Percentiles rank a stretch among this genome's conserved stretches.
Evolutionary conservation across 1,284 basidiomycete genomes (phyloP).

Genomic region (Puccinia brachypodii): DNA sequence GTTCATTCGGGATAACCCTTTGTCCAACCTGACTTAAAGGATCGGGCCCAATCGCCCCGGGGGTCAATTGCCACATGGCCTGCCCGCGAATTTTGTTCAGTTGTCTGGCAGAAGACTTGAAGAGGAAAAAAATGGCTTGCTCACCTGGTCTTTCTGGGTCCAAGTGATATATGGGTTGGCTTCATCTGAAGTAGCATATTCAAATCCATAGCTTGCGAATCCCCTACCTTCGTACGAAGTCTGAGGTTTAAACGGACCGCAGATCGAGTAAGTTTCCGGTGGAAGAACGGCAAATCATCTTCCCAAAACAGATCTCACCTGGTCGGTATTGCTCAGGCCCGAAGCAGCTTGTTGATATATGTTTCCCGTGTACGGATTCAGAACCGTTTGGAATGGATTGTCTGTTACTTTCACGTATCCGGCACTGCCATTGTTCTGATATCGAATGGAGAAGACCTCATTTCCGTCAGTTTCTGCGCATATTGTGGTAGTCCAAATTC

Average conservation of each 20-base stretch:
- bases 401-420: conserved; percentile 43
- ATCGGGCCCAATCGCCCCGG: conserved; percentile 72
- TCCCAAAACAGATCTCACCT: conserved; percentile 20
- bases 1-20: conserved; percentile 77
- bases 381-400: conserved; percentile 46
- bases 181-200: conserved; percentile 57
- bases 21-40: conserved; percentile 67
- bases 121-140: conserved; percentile 52
- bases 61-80: conserved; percentile 74
- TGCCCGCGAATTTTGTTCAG: conserved; percentile 65
- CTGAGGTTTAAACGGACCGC: background rate
- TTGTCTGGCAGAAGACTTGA: conserved; percentile 66
- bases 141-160: conserved; percentile 46
- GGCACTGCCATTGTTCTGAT: conserved; percentile 35
- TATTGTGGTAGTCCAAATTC: background rate
- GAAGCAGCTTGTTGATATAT: conserved; percentile 56
- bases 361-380: conserved; percentile 55
- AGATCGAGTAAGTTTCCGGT: conserved; percentile 45
- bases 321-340: conserved; percentile 53
- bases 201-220: conserved; percentile 66
- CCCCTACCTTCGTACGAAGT: conserved; percentile 59
- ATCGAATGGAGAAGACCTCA: conserved; percentile 49
- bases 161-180: conserved; percentile 40
- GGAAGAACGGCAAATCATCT: background rate
- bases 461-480: conserved; percentile 51